Evolutionary conservation across 495 filamentous ascomycete species (phyloP), one percentile per base, ranked within the genome.

Genomic region (Alectoria sarmentosa): DNA sequence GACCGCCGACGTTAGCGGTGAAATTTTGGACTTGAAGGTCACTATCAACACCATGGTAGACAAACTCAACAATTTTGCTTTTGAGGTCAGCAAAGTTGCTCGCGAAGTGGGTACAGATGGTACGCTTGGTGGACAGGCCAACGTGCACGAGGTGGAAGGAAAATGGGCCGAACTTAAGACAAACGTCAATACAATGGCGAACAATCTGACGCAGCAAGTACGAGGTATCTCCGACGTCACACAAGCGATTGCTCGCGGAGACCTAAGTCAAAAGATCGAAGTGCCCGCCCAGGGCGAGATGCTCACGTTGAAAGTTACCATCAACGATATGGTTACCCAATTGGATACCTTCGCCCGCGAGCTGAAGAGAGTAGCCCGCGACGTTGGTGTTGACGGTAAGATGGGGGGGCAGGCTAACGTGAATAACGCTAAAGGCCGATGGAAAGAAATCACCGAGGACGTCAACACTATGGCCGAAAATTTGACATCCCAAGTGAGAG

Each of bases 1-100:
- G 69, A 89, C 89, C 14, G 95, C 96, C 61, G 92, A 98, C 69
- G 95, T 95, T 49, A 88, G 95, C 71, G 94, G 94, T 69, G 94
- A 99, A 75, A 99, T 99, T 67, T 76, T 96, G 55, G 88, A 90
- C 71, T 79, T 99, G 49, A 99, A 99, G 79, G 90, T 90, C 70
- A 99, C 94, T 1, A 99, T 99, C 76, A 99, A 99, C 72, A 91
- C 90, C 75, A 99, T 99, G 94, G 94, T 99, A 71, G 95, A 99
- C 75, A 86, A 91, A 67, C 84, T 99, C 10, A 91, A 95, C 66
- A 96, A 91, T 2, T 99, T 99, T 68, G 94, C 94, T 28, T 94
- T 94, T 65, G 95, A 99, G 76, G 95, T 99, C 72, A 98, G 92
- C 82, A 97, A 96, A 74, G 94, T 99, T 68, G 94, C 94, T 61